Base-by-base conservation (phyloP, 2,329 filamentous ascomycete genomes). In the Orbilia oligospora region DNA sequence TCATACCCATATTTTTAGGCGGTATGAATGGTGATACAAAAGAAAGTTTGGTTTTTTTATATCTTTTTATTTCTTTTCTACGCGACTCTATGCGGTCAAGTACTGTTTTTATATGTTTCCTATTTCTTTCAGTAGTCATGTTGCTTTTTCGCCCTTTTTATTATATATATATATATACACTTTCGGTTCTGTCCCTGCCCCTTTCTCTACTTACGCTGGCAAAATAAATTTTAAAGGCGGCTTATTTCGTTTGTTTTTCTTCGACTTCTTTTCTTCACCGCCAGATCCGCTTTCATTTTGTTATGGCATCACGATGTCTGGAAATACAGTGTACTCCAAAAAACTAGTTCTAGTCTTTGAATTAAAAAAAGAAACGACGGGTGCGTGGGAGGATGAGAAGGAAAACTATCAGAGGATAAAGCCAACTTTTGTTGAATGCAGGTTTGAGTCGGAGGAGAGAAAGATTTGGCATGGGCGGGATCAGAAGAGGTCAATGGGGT, bases 1-100 rank as follows among this genome's bases (percentile, higher is more conserved):
- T 71, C 73, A 71, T 71, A 71, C 73, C 73, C 73, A 77, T 77
- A 77, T 77, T 77, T 77, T 77, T 77, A 77, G 58, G 73, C 51
- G 73, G 73, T 71, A 71, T 68, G 73, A 68, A 71, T 71, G 33
- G 73, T 61, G n/a, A 64, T 56, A 55, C 38, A 61, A 61, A 61
- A 41, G 56, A 61, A 58, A 44, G 14, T 69, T 48, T 51, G 48
- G 16, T 46, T 66, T 44, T 56, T 38, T 36, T 22, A 30, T 46
- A n/a, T n/a, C n/a, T n/a, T n/a, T n/a, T n/a, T 56, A 41, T 14
- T 68, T 56, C 24, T n/a, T 6, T 18, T 20, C 16, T 14, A 38
- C 5, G 16, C 30, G 53, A 41, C 44, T 46, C 18, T 46, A 46
- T 41, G 38, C 38, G 12, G 10, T 41, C 12, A 16, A 41, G 38